Evolutionary conservation across 805 yeast genomes (phyloP).

Genomic region (Saturnispora sanitii): DNA sequence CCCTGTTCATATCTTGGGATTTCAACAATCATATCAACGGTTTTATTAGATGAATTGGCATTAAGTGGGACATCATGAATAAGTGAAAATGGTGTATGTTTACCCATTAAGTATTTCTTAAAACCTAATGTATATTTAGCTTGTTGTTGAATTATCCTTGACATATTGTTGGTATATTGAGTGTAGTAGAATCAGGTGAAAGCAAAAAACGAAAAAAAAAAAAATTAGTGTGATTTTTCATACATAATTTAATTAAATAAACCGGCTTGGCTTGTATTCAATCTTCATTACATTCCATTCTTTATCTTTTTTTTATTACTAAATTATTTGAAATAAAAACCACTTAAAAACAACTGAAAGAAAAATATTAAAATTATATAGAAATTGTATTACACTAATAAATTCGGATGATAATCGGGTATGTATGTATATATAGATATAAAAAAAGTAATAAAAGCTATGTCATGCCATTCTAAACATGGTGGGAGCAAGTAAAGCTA

Average conservation of each 20-base stretch:
- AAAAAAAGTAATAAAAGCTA: too few species aligned
- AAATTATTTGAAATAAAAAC: too few species aligned
- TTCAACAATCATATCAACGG: conserved; percentile 62
- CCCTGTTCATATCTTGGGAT: conserved; percentile 79
- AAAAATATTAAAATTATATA: too few species aligned
- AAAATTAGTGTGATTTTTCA: not conserved
- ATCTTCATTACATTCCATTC: too few species aligned
- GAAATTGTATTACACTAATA: too few species aligned
- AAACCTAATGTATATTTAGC: conserved; percentile 30
- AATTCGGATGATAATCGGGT: too few species aligned
- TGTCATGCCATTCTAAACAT: too few species aligned
- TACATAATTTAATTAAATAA: too few species aligned
- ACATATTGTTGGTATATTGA: not conserved
- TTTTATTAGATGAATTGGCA: conserved; percentile 30
- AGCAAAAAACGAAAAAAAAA: not conserved
- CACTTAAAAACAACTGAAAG: too few species aligned
- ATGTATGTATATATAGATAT: too few species aligned
- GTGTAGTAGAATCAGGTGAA: not conserved
- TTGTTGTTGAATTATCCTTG: conserved; percentile 20
- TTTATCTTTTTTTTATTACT: too few species aligned
- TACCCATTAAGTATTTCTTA: conserved; percentile 32
- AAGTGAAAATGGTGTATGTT: conserved; percentile 31
- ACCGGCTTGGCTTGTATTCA: too few species aligned
- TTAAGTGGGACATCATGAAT: conserved; percentile 66
- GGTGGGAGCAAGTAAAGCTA: not conserved